These are phyloP conservation scores for Scalesia atractyloides DNA, from an alignment of 129 eudicot genomes.

Conservation along the genomic window DNA sequence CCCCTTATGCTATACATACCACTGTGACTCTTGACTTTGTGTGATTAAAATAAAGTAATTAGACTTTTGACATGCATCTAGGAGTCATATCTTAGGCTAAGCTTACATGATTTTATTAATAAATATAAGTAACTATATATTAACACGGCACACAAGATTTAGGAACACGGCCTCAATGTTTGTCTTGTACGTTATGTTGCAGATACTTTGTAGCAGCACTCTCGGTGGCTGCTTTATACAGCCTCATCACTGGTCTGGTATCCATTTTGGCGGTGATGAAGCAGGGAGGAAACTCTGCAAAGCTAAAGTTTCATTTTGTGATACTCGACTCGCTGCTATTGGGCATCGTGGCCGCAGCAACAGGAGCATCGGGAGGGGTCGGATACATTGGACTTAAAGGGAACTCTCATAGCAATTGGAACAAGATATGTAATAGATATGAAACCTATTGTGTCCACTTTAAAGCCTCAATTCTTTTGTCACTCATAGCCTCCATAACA, in stretches of 20 bases:
- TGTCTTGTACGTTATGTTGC: background rate
- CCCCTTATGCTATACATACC: no score
- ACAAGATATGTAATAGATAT: slow-evolving; percentile 50
- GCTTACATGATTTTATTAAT: no score
- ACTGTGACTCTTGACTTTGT: no score
- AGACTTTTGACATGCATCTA: no score
- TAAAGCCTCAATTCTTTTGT: slow-evolving; percentile 42
- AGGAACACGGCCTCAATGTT: background rate
- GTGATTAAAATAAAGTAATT: no score
- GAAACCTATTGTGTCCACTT: slow-evolving; percentile 53
- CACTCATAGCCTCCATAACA: slow-evolving; percentile 51
- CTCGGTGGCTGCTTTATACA: slow-evolving; percentile 54
- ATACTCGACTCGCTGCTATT: slow-evolving; percentile 62
- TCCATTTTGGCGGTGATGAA: slow-evolving; percentile 45
- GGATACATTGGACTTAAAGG: slow-evolving; percentile 77
- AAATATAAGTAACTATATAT: no score
- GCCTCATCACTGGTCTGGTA: slow-evolving; percentile 47
- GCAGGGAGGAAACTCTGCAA: slow-evolving; percentile 39
- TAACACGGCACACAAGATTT: no score
- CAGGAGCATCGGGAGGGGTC: slow-evolving; percentile 71
- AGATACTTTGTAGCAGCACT: slow-evolving; percentile 76
- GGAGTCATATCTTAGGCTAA: no score
- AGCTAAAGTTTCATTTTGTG: slow-evolving; percentile 42
- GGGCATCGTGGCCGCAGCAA: slow-evolving; percentile 77
- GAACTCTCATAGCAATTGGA: slow-evolving; percentile 55